phyloP scores from a whole-genome alignment of 1,284 basidiomycete species.

The Heterobasidion occidentale region DNA sequence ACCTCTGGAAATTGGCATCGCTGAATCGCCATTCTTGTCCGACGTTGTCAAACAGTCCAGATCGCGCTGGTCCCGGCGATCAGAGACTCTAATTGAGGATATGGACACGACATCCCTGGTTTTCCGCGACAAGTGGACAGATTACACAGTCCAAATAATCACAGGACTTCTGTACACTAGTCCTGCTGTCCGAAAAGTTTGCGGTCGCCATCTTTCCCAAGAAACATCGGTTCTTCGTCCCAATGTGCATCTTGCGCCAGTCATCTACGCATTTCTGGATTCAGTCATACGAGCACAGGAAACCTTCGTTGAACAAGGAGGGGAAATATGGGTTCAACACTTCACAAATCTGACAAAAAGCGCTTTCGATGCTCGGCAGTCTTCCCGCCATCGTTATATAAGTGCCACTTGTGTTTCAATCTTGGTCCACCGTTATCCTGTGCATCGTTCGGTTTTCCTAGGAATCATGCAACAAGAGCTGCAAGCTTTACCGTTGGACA shows the following conservation, averaged over 20 bases:
- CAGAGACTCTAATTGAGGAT: constrained; percentile 12
- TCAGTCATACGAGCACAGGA: neutral
- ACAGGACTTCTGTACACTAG: constrained; percentile 34
- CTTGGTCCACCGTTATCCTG: constrained; percentile 8
- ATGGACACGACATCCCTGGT: constrained; percentile 27
- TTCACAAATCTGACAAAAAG: constrained; percentile 13
- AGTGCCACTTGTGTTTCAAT: constrained; percentile 9
- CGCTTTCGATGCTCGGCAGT: constrained; percentile 5
- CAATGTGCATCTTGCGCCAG: constrained; percentile 23
- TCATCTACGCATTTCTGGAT: constrained; percentile 37
- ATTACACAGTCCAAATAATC: constrained; percentile 31
- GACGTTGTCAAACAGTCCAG: constrained; percentile 6
- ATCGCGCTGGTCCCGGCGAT: constrained; percentile 17
- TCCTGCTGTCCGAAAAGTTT: constrained; percentile 10
- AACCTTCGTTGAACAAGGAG: neutral
- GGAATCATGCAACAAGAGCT: constrained; percentile 9
- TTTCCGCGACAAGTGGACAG: constrained; percentile 29
- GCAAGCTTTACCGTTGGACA: constrained; percentile 5
- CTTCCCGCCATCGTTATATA: constrained; percentile 7
- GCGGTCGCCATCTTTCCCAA: constrained; percentile 23
- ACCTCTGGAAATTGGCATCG: constrained; percentile 1
- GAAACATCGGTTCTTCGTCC: constrained; percentile 14
- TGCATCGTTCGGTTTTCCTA: constrained; percentile 11
- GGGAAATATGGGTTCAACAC: constrained; percentile 8
- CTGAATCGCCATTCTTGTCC: constrained; percentile 8